Base-by-base conservation (phyloP, 2,329 filamentous ascomycete species). In the Bipolaris zeicola region DNA sequence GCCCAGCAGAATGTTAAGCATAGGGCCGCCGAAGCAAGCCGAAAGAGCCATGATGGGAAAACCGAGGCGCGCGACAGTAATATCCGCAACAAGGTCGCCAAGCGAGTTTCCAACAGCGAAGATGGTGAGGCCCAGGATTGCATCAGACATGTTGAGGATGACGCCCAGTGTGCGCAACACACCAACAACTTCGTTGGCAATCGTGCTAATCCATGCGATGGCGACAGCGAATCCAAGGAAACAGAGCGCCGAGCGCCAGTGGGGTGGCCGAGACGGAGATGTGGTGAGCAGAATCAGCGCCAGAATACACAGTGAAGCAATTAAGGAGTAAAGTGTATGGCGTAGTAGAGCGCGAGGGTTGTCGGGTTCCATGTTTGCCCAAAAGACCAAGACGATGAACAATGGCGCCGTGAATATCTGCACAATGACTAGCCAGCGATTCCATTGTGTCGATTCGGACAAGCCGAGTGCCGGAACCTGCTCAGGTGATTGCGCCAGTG, bases 71-170 rank as follows among this genome's bases (percentile, higher is more conserved):
- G 95, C 95, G 36, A 99, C 90, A 0, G 95, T 99, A 51, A 98
- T 90, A 73, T 99, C 90, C 14, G 95, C 94, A 8, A 99, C 92
- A 14, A 99, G 82, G 69, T 99, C 95, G 36, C 95, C 94, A 7
- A 98, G 83, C 7, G 91, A 96, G 77, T 99, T 99, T 26, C 95
- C 95, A 33, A 97, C 92, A 2, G 95, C 95, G 74, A 99, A 99
- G 52, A 99, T 89, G 14, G 95, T 99, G 49, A 99, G 84, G 1
- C 95, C 95, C 10, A 99, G 84, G 61, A 99, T 91, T 3, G 95
- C 95, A 76, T 99, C 95, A 14, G 90, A 95, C 72, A 99, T 99
- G 69, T 90, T 89, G 53, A 96, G 80, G 48, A 99, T 91, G 28
- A 98, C 90, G 7, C 95, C 95, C 46, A 98, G 81, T 0, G 95